phyloP scores from a whole-genome alignment of 176 grass and related monocot genomes.

The Rhynchospora tenuis region DNA sequence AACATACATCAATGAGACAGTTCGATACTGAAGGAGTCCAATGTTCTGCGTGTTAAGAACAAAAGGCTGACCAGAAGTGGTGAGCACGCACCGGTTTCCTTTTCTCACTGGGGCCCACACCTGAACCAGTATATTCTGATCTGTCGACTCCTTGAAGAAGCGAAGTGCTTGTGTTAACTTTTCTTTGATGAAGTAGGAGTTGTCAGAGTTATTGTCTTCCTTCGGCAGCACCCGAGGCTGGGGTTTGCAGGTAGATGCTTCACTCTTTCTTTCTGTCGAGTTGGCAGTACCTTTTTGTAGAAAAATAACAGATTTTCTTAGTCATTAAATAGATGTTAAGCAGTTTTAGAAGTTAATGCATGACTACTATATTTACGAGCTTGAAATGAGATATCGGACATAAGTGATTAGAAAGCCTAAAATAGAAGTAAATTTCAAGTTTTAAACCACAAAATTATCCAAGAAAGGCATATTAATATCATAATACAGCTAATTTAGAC shows the following conservation, averaged over 20 bases:
- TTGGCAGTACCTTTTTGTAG: conserved; percentile 44
- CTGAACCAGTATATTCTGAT: conserved; percentile 81
- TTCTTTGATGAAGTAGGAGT: conserved; percentile 61
- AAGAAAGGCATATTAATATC: neutral
- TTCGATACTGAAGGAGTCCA: conserved; percentile 76
- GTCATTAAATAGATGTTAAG: neutral
- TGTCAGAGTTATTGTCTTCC: conserved; percentile 39
- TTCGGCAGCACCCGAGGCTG: conserved; percentile 38
- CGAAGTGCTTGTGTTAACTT: conserved; percentile 79
- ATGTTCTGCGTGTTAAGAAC: conserved; percentile 70
- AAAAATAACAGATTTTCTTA: neutral
- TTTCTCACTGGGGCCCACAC: conserved; percentile 95
- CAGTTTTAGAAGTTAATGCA: neutral
- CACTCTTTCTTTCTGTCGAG: conserved; percentile 31
- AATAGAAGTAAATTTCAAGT: neutral
- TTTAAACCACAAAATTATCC: neutral
- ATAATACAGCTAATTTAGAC: neutral
- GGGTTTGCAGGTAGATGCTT: conserved; percentile 34
- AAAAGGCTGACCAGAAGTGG: conserved; percentile 92
- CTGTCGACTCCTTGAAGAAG: conserved; percentile 82
- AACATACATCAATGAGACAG: conserved; percentile 81
- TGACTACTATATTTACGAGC: neutral
- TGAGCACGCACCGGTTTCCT: conserved; percentile 72
- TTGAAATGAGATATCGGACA: neutral
- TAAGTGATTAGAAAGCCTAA: neutral